Percentiles rank a stretch among this genome's conserved stretches.
Evolutionary conservation across 164 flowering plant genomes (phyloP).

Genomic region (Euptelea pleiosperma): DNA sequence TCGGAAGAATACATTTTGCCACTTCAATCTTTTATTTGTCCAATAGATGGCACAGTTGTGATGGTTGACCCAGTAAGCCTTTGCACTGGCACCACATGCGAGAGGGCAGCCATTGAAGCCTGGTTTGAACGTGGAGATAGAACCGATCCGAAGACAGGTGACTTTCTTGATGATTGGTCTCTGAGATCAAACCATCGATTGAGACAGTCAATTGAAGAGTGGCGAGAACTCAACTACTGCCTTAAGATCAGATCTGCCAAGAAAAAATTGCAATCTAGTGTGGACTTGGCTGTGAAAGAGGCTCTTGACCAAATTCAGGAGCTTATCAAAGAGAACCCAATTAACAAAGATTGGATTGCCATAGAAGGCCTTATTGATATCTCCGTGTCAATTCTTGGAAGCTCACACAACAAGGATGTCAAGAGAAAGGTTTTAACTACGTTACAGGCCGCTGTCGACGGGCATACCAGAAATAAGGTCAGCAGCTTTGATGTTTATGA

Average conservation of each 20-base stretch:
- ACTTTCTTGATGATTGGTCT: conserved; percentile 46
- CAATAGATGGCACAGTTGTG: conserved; percentile 31
- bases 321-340: conserved; percentile 49
- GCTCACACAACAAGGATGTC: conserved; percentile 36
- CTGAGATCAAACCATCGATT: conserved; percentile 53
- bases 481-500: conserved; percentile 8
- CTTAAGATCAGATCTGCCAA: conserved; percentile 50
- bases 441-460: conserved; percentile 41
- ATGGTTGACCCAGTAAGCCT: conserved; percentile 81
- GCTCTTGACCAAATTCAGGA: conserved; percentile 49
- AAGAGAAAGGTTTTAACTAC: conserved; percentile 40
- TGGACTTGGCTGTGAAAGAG: conserved; percentile 32
- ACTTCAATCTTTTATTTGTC: conserved; percentile 50
- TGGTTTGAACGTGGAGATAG: conserved; percentile 46
- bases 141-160: conserved; percentile 60
- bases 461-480: conserved; percentile 64
- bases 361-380: conserved; percentile 52
- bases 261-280: conserved; percentile 34
- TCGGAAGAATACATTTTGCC: conserved; percentile 47
- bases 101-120: conserved; percentile 50
- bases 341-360: conserved; percentile 69
- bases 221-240: conserved; percentile 75
- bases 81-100: conserved; percentile 68
- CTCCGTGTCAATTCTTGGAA: conserved; percentile 39
- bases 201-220: conserved; percentile 68